Conservation (phyloP, 2,329 filamentous ascomycete genomes). For the Akanthomyces muscarius region DNA sequence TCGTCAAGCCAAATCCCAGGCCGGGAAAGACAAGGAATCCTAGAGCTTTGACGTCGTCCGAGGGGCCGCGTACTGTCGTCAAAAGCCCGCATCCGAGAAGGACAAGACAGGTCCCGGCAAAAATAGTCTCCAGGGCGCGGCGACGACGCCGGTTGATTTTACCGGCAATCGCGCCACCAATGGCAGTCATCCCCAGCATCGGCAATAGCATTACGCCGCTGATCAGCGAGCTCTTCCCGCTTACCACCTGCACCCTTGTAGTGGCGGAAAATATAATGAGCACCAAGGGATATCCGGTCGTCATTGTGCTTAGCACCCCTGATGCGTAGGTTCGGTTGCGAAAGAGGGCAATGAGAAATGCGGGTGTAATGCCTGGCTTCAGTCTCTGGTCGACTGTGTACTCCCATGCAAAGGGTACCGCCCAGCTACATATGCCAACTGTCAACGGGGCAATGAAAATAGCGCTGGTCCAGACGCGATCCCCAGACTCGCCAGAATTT, state of each 20-base stretch:
- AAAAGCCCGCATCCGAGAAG: slow-evolving; percentile 45
- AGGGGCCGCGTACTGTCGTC: slow-evolving; percentile 30
- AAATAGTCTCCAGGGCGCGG: slow-evolving; percentile 39
- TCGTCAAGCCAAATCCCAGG: slow-evolving; percentile 48
- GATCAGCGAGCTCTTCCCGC: slow-evolving; percentile 41
- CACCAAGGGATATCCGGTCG: slow-evolving; percentile 48
- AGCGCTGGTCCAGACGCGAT: slow-evolving; percentile 40
- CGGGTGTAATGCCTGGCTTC: slow-evolving; percentile 29
- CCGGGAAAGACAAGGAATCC: slow-evolving; percentile 49
- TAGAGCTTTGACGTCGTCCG: slow-evolving; percentile 42
- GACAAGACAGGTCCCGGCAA: slow-evolving; percentile 40
- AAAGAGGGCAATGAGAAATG: slow-evolving; percentile 46
- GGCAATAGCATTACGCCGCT: slow-evolving; percentile 51
- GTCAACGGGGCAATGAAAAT: slow-evolving; percentile 31
- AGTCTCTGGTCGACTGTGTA: slow-evolving; percentile 17
- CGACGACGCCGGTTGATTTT: slow-evolving; percentile 40
- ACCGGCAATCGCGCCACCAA: slow-evolving; percentile 42
- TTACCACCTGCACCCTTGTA: slow-evolving; percentile 46
- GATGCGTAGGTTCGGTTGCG: slow-evolving; percentile 43
- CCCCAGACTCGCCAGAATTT: slow-evolving; percentile 36
- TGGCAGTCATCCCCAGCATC: slow-evolving; percentile 44
- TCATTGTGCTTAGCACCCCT: slow-evolving; percentile 41
- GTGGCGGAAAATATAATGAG: slow-evolving; percentile 48
- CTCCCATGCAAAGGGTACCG: slow-evolving; percentile 28
- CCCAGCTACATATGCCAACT: slow-evolving; percentile 27